phyloP scores from a whole-genome alignment of 202 grass and related monocot species.

The Setaria viridis region DNA sequence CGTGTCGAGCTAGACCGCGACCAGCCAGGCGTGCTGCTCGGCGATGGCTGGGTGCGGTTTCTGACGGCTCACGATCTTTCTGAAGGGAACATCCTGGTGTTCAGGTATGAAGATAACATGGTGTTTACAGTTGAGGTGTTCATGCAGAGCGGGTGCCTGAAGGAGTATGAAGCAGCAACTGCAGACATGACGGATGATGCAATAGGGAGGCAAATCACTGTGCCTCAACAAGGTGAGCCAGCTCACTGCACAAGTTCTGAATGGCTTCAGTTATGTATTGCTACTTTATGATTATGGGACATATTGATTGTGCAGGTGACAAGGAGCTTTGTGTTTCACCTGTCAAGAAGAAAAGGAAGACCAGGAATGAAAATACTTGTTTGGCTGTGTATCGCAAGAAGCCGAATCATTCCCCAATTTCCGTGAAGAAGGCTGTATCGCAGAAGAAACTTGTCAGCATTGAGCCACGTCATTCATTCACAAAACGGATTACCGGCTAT shows the following conservation, averaged over 20 bases:
- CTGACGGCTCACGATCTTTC: slow-evolving; percentile 39
- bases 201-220: not conserved
- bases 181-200: not conserved
- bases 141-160: slow-evolving; percentile 22
- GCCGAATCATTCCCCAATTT: not conserved
- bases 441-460: slow-evolving; percentile 6
- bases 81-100: slow-evolving; percentile 36
- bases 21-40: not conserved
- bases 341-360: slow-evolving; percentile 26
- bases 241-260: not conserved
- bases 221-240: slow-evolving; percentile 8
- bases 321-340: not conserved
- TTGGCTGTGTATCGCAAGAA: not conserved
- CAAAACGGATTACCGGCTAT: slow-evolving; percentile 1
- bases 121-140: slow-evolving; percentile 43
- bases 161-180: slow-evolving; percentile 32
- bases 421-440: not conserved
- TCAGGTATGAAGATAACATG: slow-evolving; percentile 54
- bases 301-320: slow-evolving; percentile 15
- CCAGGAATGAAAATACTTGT: not conserved
- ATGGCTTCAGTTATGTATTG: not conserved
- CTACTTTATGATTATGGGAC: not conserved
- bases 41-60: slow-evolving; percentile 41
- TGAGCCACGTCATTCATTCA: not conserved
- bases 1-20: slow-evolving; percentile 7